These are phyloP conservation scores for Herpotrichia juniperi DNA, from an alignment of 2,329 filamentous ascomycete genomes.

Conservation along the genomic window DNA sequence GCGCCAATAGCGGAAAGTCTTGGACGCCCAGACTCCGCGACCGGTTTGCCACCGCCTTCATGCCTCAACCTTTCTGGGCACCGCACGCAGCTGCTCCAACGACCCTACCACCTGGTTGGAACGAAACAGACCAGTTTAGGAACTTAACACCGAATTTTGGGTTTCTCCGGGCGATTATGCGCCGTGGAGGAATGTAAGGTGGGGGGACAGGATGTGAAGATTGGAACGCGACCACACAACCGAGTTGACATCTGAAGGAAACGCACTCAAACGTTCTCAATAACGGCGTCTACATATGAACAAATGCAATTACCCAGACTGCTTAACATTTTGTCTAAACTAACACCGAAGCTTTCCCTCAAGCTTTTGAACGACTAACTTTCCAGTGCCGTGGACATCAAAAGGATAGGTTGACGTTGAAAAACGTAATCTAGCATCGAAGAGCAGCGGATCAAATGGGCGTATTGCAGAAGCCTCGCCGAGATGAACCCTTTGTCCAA, in stretches of 20 bases:
- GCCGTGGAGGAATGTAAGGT: background rate
- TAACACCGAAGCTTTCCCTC: too few species aligned
- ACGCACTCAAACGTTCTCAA: too few species aligned
- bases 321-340: too few species aligned
- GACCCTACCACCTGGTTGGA: background rate
- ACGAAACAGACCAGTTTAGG: background rate
- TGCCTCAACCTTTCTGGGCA: background rate
- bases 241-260: too few species aligned
- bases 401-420: background rate
- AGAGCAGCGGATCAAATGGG: background rate
- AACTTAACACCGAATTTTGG: background rate
- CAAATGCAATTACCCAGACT: too few species aligned
- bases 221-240: background rate
- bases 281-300: too few species aligned
- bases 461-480: background rate
- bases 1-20: background rate
- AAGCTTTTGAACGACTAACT: too few species aligned
- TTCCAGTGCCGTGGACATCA: background rate
- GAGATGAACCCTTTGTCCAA: constrained; percentile 12
- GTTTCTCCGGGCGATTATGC: background rate
- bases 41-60: constrained; percentile 13
- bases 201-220: background rate
- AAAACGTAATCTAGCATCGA: background rate
- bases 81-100: background rate
- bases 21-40: constrained; percentile 1